Evolutionary conservation across 305 asterid species (phyloP).

Genomic region (Fraxinus sp.): DNA sequence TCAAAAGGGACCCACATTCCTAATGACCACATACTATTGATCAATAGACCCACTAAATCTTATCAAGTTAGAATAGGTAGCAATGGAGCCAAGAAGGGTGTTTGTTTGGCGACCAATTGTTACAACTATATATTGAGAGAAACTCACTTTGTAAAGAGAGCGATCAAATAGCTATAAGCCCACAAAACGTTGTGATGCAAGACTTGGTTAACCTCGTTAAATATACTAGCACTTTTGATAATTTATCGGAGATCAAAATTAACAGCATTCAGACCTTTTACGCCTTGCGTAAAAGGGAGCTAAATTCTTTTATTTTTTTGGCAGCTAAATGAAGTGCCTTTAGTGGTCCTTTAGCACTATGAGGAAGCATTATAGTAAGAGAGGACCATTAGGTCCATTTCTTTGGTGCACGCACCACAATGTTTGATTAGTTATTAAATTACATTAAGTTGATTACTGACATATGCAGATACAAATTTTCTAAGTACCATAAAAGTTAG

Average conservation of each 20-base stretch:
- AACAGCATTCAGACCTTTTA: background rate
- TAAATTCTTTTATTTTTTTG: background rate
- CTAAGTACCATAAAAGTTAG: background rate
- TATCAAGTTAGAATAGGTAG: background rate
- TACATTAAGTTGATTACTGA: background rate
- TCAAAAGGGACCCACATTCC: background rate
- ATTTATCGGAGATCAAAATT: background rate
- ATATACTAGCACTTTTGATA: background rate
- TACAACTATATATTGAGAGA: background rate
- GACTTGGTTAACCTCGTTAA: background rate
- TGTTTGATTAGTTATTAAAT: background rate
- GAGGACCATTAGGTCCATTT: conserved; percentile 17
- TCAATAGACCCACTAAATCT: conserved; percentile 2
- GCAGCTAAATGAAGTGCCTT: background rate
- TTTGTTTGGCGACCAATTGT: background rate
- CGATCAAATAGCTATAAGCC: background rate
- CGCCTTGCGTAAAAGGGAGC: background rate
- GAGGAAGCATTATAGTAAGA: conserved; percentile 13
- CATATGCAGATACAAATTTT: background rate
- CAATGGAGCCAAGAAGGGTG: background rate
- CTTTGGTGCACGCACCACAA: conserved; percentile 17
- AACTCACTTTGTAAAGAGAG: background rate
- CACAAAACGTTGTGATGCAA: background rate
- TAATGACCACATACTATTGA: background rate
- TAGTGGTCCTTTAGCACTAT: conserved; percentile 17